Evolutionary conservation across 495 filamentous ascomycete species (phyloP).

Genomic region (Darksidea phi): DNA sequence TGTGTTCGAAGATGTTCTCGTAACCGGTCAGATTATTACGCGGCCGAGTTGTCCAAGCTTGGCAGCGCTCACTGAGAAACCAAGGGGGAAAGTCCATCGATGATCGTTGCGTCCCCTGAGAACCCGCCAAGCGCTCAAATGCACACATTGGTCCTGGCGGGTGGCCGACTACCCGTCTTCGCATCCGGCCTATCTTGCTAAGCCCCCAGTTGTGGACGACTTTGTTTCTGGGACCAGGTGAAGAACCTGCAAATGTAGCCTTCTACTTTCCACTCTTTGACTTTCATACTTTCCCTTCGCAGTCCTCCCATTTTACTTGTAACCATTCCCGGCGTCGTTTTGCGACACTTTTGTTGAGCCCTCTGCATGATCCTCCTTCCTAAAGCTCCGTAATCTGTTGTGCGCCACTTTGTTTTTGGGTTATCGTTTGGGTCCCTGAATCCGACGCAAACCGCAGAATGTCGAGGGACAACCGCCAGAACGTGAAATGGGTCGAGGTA

Average conservation of each 20-base stretch:
- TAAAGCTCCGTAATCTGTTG: not conserved
- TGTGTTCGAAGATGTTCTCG: no score
- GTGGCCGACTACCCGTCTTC: slow-evolving; percentile 13
- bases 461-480: slow-evolving; percentile 45
- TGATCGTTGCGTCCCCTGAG: slow-evolving; percentile 23
- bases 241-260: slow-evolving; percentile 11
- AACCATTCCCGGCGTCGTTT: not conserved
- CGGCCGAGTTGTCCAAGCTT: slow-evolving; percentile 8
- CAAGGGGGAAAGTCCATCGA: slow-evolving; percentile 1
- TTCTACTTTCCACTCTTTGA: not conserved
- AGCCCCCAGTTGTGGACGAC: not conserved
- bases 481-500: slow-evolving; percentile 68
- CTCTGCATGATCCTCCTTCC: slow-evolving; percentile 13
- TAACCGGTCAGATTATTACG: slow-evolving; percentile 4
- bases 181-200: slow-evolving; percentile 3
- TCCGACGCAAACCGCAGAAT: not conserved
- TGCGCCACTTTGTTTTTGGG: slow-evolving; percentile 1
- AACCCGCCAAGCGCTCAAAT: slow-evolving; percentile 10
- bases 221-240: not conserved
- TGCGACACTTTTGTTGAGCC: not conserved
- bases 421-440: not conserved
- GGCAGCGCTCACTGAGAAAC: not conserved
- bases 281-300: not conserved
- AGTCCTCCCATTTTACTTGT: not conserved
- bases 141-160: slow-evolving; percentile 3